Evolutionary conservation across 768 basidiomycete genomes (phyloP), one percentile per base, ranked within the genome.

Genomic region (Tulasnella calospora): DNA sequence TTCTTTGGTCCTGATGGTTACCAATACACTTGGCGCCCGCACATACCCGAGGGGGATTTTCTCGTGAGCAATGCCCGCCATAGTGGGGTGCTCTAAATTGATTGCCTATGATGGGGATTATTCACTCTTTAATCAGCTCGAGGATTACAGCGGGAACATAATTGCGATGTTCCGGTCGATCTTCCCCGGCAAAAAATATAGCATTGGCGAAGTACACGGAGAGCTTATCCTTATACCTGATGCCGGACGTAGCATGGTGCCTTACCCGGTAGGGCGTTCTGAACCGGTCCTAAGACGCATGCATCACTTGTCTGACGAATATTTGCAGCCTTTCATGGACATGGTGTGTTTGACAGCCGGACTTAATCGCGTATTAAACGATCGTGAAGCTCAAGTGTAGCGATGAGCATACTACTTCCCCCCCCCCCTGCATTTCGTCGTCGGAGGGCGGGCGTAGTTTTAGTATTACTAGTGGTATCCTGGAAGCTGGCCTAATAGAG

Each of bases 131-230:
- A 17, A 36, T 27, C 83, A 95, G 93, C 87, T 94, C 81, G 89
- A 91, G 85, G 93, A 94, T 84, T 85, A 88, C 61, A 88, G 87
- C 81, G 89, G 80, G 21, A 74, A 15, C 72, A 47, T 71, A 77
- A 90, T 95, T 81, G 94, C 94, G 46, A 91, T 92, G 84, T 93
- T 92, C 87, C 91, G 90, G 73, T 91, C 91, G 74, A 92, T 90
- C 79, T 47, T 41, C 69, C 89, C 91, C 82, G 89, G 90, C 79
- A 91, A 91, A 77, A 91, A 91, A 81, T 94, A 93, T 87, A 92
- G 92, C 83, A 89, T 94, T 80, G 94, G 94, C 80, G 93, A 95
- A 41, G 80, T 80, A 82, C 92, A 91, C 83, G 92, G 92, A 80
- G 94, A 95, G 82, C 87, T 95, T 80, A 92, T 94, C 82, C 93